Conservation (phyloP, 176 grass and related monocot species). For the Eleusine indica region DNA sequence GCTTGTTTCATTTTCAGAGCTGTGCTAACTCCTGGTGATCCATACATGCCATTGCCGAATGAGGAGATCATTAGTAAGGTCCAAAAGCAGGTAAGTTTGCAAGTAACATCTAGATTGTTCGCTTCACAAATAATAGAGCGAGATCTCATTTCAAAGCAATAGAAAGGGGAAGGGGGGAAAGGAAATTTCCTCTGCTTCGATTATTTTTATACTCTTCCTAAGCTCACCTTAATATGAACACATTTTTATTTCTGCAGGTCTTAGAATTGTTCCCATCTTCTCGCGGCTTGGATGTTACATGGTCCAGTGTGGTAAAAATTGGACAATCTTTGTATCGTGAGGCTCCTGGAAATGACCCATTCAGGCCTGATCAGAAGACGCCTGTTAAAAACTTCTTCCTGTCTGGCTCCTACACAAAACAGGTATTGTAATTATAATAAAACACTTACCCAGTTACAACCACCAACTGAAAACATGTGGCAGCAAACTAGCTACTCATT, state of each 20-base stretch:
- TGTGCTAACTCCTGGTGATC: constrained; percentile 96
- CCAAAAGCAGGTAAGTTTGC: constrained; percentile 72
- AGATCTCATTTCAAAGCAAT: neutral
- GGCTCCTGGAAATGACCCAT: constrained; percentile 95
- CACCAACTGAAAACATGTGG: neutral
- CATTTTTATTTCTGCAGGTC: constrained; percentile 57
- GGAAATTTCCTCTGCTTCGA: no score
- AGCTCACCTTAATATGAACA: constrained; percentile 16
- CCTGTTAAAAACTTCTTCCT: constrained; percentile 95
- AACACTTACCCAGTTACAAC: neutral
- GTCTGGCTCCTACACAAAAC: constrained; percentile 96
- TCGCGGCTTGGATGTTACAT: constrained; percentile 70
- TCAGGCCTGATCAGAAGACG: constrained; percentile 97
- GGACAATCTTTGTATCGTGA: constrained; percentile 93
- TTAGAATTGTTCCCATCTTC: constrained; percentile 90
- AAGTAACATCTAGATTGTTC: constrained; percentile 5
- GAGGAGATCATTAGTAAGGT: constrained; percentile 87
- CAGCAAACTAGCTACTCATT: constrained; percentile 20
- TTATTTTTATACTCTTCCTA: constrained; percentile 2
- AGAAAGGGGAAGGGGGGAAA: neutral
- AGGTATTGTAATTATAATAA: constrained; percentile 48
- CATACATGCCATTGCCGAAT: constrained; percentile 96
- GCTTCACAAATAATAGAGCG: neutral
- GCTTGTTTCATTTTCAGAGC: constrained; percentile 59
- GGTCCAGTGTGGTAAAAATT: constrained; percentile 95